Conservation (phyloP, 1,284 basidiomycete species). For the Pseudomicrostroma phylloplanum region DNA sequence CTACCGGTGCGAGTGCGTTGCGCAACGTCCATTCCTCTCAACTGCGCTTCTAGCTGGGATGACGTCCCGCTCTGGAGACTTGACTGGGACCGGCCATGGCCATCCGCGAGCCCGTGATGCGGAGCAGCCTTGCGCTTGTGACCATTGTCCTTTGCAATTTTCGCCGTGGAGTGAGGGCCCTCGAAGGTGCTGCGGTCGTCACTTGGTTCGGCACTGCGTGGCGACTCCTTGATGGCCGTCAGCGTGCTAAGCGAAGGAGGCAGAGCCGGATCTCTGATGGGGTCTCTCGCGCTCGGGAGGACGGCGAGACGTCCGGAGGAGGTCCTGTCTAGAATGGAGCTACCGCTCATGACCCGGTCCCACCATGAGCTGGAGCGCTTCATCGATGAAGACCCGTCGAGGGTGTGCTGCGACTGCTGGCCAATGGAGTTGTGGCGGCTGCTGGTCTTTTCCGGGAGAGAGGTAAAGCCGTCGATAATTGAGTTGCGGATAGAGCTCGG, state of each 20-base stretch:
- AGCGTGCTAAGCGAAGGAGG: slow-evolving; percentile 21
- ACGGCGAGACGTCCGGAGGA: slow-evolving; percentile 27
- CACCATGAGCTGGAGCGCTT: slow-evolving; percentile 40
- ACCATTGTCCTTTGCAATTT: neutral
- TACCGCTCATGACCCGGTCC: slow-evolving; percentile 37
- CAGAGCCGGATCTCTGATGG: slow-evolving; percentile 37
- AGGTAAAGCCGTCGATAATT: too few species aligned
- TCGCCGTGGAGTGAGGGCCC: neutral
- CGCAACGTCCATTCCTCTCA: slow-evolving; percentile 38
- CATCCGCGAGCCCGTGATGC: slow-evolving; percentile 1
- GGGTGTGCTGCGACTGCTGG: neutral
- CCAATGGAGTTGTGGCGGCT: too few species aligned
- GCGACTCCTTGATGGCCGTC: slow-evolving; percentile 26
- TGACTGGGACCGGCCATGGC: slow-evolving; percentile 24
- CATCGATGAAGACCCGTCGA: slow-evolving; percentile 12
- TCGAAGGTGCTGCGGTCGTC: slow-evolving; percentile 3
- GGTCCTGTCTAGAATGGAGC: slow-evolving; percentile 26
- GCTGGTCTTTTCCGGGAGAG: too few species aligned
- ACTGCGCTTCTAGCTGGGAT: slow-evolving; percentile 27
- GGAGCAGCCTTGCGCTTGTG: neutral
- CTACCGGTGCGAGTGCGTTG: slow-evolving; percentile 33
- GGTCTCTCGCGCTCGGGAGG: slow-evolving; percentile 22
- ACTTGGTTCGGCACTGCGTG: slow-evolving; percentile 15
- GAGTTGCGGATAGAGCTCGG: too few species aligned
- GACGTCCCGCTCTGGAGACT: slow-evolving; percentile 32